A percentile compares a stretch with the other conserved stretches of the same genome.
phyloP scores from a whole-genome alignment of 805 yeast genomes.

The Metschnikowia amazonensis region DNA sequence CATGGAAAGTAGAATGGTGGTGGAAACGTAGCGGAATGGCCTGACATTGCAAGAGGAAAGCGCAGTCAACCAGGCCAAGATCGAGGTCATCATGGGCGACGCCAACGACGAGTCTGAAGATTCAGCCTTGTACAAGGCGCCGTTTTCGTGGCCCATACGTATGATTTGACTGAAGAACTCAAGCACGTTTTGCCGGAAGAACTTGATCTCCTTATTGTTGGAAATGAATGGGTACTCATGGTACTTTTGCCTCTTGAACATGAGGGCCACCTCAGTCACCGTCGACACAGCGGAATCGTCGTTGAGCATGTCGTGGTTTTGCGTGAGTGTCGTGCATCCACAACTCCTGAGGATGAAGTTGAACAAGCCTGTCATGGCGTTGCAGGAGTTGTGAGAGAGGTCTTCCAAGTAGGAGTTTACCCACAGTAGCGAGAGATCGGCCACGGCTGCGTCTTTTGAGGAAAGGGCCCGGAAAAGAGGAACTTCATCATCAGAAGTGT shows the following conservation, averaged over 20 bases:
- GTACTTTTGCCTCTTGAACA: constrained; percentile 54
- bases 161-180: constrained; percentile 55
- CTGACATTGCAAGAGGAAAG: constrained; percentile 67
- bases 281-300: constrained; percentile 71
- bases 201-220: constrained; percentile 43
- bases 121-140: constrained; percentile 44
- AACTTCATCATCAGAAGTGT: constrained; percentile 20
- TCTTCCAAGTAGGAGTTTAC: constrained; percentile 29
- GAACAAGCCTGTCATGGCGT: constrained; percentile 57
- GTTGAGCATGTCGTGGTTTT: constrained; percentile 71
- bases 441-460: constrained; percentile 27
- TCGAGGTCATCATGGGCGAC: constrained; percentile 47
- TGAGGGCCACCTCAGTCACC: constrained; percentile 63
- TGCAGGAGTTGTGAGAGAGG: constrained; percentile 7
- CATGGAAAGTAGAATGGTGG: constrained; percentile 54
- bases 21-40: constrained; percentile 65
- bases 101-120: constrained; percentile 21
- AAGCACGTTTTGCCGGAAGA: constrained; percentile 47
- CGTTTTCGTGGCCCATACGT: constrained; percentile 55
- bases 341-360: constrained; percentile 67
- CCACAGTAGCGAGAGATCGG: constrained; percentile 40
- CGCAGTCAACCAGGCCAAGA: constrained; percentile 73
- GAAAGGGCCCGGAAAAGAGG: constrained; percentile 29
- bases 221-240: constrained; percentile 70
- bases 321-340: constrained; percentile 66